phyloP scores from a whole-genome alignment of 441 rosid species.

The Raphanus hybrid region DNA sequence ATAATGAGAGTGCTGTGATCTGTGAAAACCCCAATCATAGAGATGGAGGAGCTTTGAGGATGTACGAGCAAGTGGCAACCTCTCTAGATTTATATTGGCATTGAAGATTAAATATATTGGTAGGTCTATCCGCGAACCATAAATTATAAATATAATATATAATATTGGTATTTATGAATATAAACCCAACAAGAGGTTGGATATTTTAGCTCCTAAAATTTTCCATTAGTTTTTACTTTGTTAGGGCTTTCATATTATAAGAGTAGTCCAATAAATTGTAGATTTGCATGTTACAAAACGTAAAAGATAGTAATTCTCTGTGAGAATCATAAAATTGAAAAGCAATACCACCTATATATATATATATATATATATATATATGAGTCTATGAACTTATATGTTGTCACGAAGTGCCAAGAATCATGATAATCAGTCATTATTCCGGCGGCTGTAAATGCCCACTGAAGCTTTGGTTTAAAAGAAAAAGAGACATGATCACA shows the following conservation, averaged over 20 bases:
- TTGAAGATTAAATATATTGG: constrained; percentile 34
- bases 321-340: neutral
- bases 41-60: constrained; percentile 38
- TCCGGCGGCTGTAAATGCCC: constrained; percentile 37
- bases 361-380: neutral
- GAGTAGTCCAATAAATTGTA: neutral
- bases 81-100: constrained; percentile 37
- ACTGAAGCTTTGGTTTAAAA: constrained; percentile 16
- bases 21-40: constrained; percentile 38
- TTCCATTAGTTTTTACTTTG: neutral
- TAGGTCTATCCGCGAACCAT: constrained; percentile 46
- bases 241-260: neutral
- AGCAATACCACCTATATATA: neutral
- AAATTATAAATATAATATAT: neutral
- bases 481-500: constrained; percentile 36
- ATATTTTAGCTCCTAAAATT: constrained; percentile 20
- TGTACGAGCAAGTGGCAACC: constrained; percentile 38
- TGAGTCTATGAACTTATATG: constrained; percentile 17
- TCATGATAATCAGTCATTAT: constrained; percentile 27
- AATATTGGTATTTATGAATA: neutral
- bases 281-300: constrained; percentile 3
- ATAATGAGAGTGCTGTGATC: constrained; percentile 28
- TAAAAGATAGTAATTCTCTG: neutral
- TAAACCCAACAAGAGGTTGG: constrained; percentile 25
- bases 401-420: constrained; percentile 27